phyloP scores from a whole-genome alignment of 176 grass and related monocot genomes.

The Oryza glumipatula region DNA sequence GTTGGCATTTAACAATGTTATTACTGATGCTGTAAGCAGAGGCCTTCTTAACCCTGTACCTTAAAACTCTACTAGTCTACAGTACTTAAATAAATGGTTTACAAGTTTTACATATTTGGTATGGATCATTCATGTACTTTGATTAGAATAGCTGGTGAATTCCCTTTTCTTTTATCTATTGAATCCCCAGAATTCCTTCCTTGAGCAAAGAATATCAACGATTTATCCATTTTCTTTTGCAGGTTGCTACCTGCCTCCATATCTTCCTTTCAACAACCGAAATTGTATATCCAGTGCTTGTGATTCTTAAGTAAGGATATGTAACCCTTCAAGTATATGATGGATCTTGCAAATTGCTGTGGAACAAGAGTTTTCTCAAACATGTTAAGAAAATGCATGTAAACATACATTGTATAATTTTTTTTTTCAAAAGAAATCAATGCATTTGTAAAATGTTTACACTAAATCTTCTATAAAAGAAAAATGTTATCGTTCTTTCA shows the following conservation, averaged over 20 bases:
- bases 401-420: slow-evolving; percentile 11
- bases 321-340: slow-evolving; percentile 21
- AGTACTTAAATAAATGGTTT: slow-evolving; percentile 10
- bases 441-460: background rate
- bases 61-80: slow-evolving; percentile 9
- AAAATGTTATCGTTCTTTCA: background rate
- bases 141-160: background rate
- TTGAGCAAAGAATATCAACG: background rate
- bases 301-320: slow-evolving; percentile 89
- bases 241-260: slow-evolving; percentile 71
- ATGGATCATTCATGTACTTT: slow-evolving; percentile 8
- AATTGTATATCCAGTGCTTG: slow-evolving; percentile 81
- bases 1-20: slow-evolving; percentile 62
- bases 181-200: slow-evolving; percentile 2
- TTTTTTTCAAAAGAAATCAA: background rate
- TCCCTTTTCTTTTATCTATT: background rate
- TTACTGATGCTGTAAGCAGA: slow-evolving; percentile 76
- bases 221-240: slow-evolving; percentile 27
- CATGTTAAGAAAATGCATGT: background rate
- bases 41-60: slow-evolving; percentile 28
- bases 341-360: background rate
- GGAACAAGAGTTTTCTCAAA: background rate
- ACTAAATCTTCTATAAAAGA: slow-evolving; percentile 3
- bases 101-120: slow-evolving; percentile 10
- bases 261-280: slow-evolving; percentile 59